Conservation (phyloP, 768 basidiomycete genomes). For the Botryobasidium botryosum region DNA sequence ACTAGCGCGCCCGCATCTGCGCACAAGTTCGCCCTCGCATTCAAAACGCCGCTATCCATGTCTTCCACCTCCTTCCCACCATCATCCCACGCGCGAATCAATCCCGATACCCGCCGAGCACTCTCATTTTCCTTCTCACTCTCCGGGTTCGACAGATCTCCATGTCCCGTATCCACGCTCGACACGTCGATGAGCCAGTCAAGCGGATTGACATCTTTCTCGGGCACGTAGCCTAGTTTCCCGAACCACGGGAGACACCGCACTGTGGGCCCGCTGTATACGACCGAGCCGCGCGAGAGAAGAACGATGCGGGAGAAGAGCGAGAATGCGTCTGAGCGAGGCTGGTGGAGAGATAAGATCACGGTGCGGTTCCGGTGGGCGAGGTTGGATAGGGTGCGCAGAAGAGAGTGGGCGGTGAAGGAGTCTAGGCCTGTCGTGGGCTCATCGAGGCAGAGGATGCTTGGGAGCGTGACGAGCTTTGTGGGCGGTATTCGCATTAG, state of each 20-base stretch:
- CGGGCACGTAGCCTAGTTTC: slow-evolving; percentile 18
- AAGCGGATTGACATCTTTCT: slow-evolving; percentile 26
- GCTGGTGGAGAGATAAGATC: slow-evolving; percentile 53
- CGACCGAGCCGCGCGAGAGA: slow-evolving; percentile 33
- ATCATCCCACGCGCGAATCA: slow-evolving; percentile 24
- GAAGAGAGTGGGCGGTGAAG: slow-evolving; percentile 18
- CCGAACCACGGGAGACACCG: slow-evolving; percentile 24
- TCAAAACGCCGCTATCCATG: no score
- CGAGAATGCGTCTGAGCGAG: slow-evolving; percentile 38
- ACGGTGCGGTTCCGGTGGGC: slow-evolving; percentile 32
- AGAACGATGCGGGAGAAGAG: slow-evolving; percentile 45
- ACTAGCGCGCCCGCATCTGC: background rate
- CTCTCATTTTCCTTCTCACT: slow-evolving; percentile 23
- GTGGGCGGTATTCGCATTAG: no score
- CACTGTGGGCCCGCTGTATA: slow-evolving; percentile 17
- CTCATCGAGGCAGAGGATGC: slow-evolving; percentile 46
- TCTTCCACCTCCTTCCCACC: slow-evolving; percentile 5
- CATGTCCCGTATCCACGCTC: slow-evolving; percentile 26
- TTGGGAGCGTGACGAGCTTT: slow-evolving; percentile 37
- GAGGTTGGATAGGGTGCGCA: slow-evolving; percentile 27
- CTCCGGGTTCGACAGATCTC: no score
- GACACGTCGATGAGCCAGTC: slow-evolving; percentile 29
- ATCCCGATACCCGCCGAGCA: slow-evolving; percentile 18
- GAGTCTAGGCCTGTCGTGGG: slow-evolving; percentile 27
- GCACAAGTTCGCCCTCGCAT: background rate